Percentiles rank a stretch among this genome's conserved stretches.
Evolutionary conservation across 2,329 filamentous ascomycete genomes (phyloP).

Genomic region (Teratosphaeria zuluensis): DNA sequence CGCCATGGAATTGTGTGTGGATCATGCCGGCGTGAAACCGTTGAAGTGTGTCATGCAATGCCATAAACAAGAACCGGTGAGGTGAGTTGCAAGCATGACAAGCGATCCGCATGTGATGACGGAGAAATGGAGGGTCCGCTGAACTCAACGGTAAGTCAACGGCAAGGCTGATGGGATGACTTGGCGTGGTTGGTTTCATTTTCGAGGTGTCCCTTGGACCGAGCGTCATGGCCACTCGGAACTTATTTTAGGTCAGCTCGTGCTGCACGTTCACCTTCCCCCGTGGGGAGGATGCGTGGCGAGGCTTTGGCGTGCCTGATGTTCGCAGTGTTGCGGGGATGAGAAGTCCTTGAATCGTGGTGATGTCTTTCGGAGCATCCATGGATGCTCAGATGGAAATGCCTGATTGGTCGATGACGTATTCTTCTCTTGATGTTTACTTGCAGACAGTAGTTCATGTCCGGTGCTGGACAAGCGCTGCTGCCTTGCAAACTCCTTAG

Average conservation of each 20-base stretch:
- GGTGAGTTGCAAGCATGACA: not conserved
- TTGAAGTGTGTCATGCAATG: not conserved
- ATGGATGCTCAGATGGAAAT: too few relatives aligned
- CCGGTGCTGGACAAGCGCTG: too few relatives aligned
- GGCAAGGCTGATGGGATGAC: not conserved
- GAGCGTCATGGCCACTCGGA: not conserved
- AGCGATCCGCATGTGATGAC: not conserved
- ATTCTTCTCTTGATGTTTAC: too few relatives aligned
- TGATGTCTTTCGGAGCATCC: too few relatives aligned
- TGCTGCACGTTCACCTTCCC: not conserved
- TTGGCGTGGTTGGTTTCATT: not conserved
- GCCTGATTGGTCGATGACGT: too few relatives aligned
- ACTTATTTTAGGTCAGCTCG: not conserved
- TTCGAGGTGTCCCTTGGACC: too few relatives aligned
- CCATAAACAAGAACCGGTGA: not conserved
- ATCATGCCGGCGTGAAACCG: not conserved
- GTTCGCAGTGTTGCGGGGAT: too few relatives aligned
- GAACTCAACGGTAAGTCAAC: not conserved
- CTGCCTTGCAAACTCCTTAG: too few relatives aligned
- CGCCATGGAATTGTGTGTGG: not conserved
- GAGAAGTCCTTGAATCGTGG: too few relatives aligned
- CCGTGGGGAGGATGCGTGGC: too few relatives aligned
- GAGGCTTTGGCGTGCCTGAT: too few relatives aligned
- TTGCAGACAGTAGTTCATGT: too few relatives aligned
- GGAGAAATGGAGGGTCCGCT: not conserved